Conservation (phyloP, 1,284 basidiomycete genomes). For the Sporisorium graminicola region DNA sequence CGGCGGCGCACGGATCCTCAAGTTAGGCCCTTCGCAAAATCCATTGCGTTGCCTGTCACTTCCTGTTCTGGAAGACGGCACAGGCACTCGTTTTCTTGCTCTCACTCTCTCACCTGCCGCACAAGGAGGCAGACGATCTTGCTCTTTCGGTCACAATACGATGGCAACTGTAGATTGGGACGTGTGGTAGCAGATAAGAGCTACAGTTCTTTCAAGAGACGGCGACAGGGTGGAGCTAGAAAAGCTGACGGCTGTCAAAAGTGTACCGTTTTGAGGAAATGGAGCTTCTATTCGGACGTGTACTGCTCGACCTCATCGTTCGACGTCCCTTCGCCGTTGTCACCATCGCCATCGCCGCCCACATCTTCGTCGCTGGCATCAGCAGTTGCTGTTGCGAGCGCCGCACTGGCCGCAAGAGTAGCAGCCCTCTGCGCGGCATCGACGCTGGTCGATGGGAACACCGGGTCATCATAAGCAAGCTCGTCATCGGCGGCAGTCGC, state of each 20-base stretch:
- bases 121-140: neutral
- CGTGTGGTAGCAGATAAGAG: neutral
- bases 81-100: neutral
- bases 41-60: neutral
- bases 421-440: neutral
- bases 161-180: neutral
- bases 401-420: neutral
- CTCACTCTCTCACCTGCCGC: neutral
- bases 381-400: neutral
- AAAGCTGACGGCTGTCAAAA: neutral
- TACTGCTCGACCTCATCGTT: slow-evolving; percentile 11
- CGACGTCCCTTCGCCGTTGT: neutral
- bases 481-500: slow-evolving; percentile 6
- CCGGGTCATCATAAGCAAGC: slow-evolving; percentile 16
- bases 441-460: slow-evolving; percentile 12
- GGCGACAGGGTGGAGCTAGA: too few species aligned
- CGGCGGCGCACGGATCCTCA: slow-evolving; percentile 5
- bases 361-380: neutral
- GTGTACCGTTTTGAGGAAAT: neutral
- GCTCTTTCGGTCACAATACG: neutral
- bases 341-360: too few species aligned
- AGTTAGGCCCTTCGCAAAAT: neutral
- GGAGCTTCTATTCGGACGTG: slow-evolving; percentile 9
- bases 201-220: neutral
- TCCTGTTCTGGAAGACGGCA: neutral